Evolutionary conservation across 108 stramenopile species (phyloP).

Genomic region (Nitzschia sp.): DNA sequence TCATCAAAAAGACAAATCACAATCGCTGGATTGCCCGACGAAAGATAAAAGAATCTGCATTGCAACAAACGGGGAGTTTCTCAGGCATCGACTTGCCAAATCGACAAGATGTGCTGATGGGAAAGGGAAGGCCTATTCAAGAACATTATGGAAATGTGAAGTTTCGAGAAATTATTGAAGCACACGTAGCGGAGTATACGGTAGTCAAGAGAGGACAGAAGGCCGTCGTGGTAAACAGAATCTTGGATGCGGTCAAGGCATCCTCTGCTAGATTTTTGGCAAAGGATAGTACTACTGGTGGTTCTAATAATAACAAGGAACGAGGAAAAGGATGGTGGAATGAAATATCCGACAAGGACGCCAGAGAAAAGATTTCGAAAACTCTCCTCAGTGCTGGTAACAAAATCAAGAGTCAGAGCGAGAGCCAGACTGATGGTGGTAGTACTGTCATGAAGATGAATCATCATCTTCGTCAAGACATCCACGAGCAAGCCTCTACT

Average conservation of each 20-base stretch:
- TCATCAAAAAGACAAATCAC: neutral
- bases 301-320: no score
- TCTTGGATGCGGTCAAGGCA: neutral
- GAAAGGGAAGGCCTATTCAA: constrained; percentile 13
- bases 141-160: constrained; percentile 3
- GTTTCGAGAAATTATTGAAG: neutral
- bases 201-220: neutral
- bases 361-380: neutral
- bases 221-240: neutral
- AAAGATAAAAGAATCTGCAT: neutral
- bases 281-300: no score
- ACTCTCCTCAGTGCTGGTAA: neutral
- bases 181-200: neutral
- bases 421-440: no score
- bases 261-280: constrained; percentile 4
- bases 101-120: constrained; percentile 13
- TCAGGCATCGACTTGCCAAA: constrained; percentile 4
- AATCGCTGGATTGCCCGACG: neutral
- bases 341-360: neutral
- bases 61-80: neutral
- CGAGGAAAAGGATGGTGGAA: neutral
- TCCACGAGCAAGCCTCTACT: no score
- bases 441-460: no score
- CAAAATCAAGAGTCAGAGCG: no score
- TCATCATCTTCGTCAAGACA: no score